Evolutionary conservation across 441 rosid genomes (phyloP), one percentile per base, ranked within the genome.

Genomic region (Aleurites moluccanus): DNA sequence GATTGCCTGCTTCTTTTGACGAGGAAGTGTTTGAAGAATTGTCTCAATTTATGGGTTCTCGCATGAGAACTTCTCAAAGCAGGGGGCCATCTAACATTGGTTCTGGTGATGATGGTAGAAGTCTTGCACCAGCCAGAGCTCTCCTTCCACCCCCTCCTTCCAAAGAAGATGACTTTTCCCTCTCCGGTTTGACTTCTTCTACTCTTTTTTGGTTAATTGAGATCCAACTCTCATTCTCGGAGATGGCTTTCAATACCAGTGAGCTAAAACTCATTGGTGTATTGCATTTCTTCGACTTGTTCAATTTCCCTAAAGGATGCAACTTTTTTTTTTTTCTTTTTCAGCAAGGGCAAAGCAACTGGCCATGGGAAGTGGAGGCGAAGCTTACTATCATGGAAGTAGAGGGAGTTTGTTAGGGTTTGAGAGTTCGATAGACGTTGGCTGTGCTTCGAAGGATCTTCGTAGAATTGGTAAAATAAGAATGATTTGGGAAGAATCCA

Each of bases 401-500:
- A 78, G 87, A 66, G 86, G 86, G 68, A 74, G 79, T 69, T 47
- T 82, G 35, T 40, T 88, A 84, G 96, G 95, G 81, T 85, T 87
- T 56, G 93, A 91, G 47, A 33, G 88, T 38, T 73, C 81, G 14
- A 27, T 76, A 52, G 91, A 82, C 52, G 77, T 63, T 61, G 80
- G 76, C 5, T 77, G 73, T 35, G 75, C 85, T 59, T 52, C 85
- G 0, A 92, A 86, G 78, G 94, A 94, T 73, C 85, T 93, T 21
- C 86, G 91, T 25, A 90, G 98, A 61, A 87, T 95, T 25, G 98
- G 99, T 67, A 95, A 89, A 85, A 80, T 95, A 67, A 88, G 92
- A 77, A 88, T 95, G 91, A 87, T 87, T 30, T 95, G 98, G 98
- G 99, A 93, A 78, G 99, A 95, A 75, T 93, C 98, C 2, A 92